These are phyloP conservation scores for Apiotrichum porosum DNA, from an alignment of 1,284 basidiomycete species.

Conservation along the genomic window DNA sequence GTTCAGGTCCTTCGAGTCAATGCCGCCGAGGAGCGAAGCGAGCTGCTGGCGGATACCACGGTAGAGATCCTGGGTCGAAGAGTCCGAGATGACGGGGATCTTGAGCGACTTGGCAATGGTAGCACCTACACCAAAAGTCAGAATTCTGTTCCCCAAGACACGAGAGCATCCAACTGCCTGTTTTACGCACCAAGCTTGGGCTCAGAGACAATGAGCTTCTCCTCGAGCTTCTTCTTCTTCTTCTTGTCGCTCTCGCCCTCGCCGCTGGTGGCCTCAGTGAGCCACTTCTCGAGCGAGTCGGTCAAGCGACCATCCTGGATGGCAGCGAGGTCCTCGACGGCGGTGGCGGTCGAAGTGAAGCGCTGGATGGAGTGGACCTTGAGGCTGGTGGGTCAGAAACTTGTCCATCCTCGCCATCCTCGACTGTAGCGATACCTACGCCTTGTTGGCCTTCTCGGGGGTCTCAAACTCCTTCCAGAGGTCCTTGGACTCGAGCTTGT, in stretches of 20 bases:
- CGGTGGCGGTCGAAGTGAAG: slow-evolving; percentile 91
- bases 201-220: slow-evolving; percentile 82
- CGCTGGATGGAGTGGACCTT: slow-evolving; percentile 94
- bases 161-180: too few species aligned
- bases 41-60: slow-evolving; percentile 92
- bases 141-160: too few species aligned
- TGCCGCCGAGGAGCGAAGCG: slow-evolving; percentile 75
- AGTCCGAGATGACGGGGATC: slow-evolving; percentile 74
- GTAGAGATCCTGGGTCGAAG: slow-evolving; percentile 75
- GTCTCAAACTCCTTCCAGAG: slow-evolving; percentile 89
- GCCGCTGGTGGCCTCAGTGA: slow-evolving; percentile 75
- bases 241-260: slow-evolving; percentile 38
- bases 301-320: slow-evolving; percentile 89
- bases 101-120: slow-evolving; percentile 91
- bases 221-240: slow-evolving; percentile 72
- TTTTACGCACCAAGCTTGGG: slow-evolving; percentile 72
- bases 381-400: slow-evolving; percentile 55
- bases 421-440: slow-evolving; percentile 57
- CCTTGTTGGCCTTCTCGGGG: slow-evolving; percentile 82
- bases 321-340: slow-evolving; percentile 97
- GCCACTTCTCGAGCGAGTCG: slow-evolving; percentile 88
- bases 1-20: slow-evolving; percentile 91
- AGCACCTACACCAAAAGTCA: slow-evolving; percentile 55
- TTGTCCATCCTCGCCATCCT: neutral
- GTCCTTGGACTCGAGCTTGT: slow-evolving; percentile 79